Evolutionary conservation across 495 filamentous ascomycete genomes (phyloP), one percentile per base, ranked within the genome.

Genomic region (Lindgomyces ingoldianus): DNA sequence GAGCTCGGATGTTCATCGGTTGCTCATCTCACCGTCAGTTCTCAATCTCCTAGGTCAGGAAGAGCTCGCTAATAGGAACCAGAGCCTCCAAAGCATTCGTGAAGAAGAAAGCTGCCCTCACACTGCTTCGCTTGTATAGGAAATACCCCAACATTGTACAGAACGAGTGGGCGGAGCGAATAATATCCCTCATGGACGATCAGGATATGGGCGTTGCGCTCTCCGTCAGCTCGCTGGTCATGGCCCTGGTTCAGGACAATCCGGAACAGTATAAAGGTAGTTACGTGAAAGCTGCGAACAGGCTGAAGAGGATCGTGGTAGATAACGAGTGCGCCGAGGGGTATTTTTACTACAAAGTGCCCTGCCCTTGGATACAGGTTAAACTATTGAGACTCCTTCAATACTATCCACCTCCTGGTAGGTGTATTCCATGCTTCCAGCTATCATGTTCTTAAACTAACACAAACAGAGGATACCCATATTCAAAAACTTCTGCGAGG

Each of bases 161-260:
- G 73, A 90, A 89, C 47, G 91, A 97, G 80, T 99, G 95, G 94
- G 89, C 92, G 0, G 95, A 98, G 74, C 81, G 95, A 46, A 97
- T 99, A 70, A 96, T 99, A 73, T 93, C 93, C 1, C 80, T 99
- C 16, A 98, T 99, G 95, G 95, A 99, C 72, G 95, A 99, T 66
- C 82, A 85, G 4, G 93, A 99, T 67, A 86, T 97, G 78, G 95
- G 95, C 59, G 95, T 99, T 22, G 90, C 92, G 1, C 79, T 98
- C 8, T 99, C 95, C 0, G 91, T 98, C 27, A 98, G 95, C 0
- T 99, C 95, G 26, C 81, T 99, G 16, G 88, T 99, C 59, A 98
- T 97, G 93, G 88, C 95, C 11, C 74, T 98, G 62, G 94, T 90
- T 9, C 95, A 97, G 74, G 94, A 98, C 62, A 87, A 93, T 69